These are phyloP conservation scores for Dothidotthia symphoricarpi DNA, from an alignment of 2,329 filamentous ascomycete species.

Conservation along the genomic window DNA sequence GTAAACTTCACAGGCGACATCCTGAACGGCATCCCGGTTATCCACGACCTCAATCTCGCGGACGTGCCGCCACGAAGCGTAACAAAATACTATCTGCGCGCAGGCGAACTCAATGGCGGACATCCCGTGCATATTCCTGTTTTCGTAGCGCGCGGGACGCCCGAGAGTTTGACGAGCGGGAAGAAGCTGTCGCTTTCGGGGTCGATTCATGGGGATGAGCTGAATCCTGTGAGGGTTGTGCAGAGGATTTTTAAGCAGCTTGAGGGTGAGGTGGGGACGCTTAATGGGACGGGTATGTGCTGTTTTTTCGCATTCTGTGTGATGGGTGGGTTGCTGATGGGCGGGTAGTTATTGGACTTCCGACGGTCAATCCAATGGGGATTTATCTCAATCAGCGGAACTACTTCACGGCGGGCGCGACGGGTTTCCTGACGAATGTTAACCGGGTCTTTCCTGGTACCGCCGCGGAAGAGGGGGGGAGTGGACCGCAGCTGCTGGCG, in stretches of 20 bases:
- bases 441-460: conserved; percentile 39
- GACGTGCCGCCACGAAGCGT: conserved; percentile 39
- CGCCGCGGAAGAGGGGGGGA: conserved; percentile 26
- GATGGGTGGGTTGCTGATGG: too few species aligned
- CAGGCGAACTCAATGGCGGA: conserved; percentile 42
- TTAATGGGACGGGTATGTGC: conserved; percentile 39
- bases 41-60: conserved; percentile 36
- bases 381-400: conserved; percentile 44
- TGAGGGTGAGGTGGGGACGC: conserved; percentile 25
- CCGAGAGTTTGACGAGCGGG: conserved; percentile 37
- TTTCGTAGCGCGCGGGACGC: conserved; percentile 40
- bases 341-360: conserved; percentile 38
- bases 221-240: conserved; percentile 41
- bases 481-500: conserved; percentile 27
- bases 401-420: conserved; percentile 35
- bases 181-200: conserved; percentile 41
- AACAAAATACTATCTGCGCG: conserved; percentile 40
- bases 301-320: not conserved
- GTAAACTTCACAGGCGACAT: conserved; percentile 36
- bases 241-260: conserved; percentile 38
- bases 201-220: conserved; percentile 42
- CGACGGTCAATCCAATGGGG: conserved; percentile 42
- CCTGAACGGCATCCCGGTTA: conserved; percentile 33
- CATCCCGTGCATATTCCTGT: conserved; percentile 40
- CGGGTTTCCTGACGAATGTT: conserved; percentile 35